Evolutionary conservation across 2,329 filamentous ascomycete genomes (phyloP).

Genomic region (Xylaria sp.): DNA sequence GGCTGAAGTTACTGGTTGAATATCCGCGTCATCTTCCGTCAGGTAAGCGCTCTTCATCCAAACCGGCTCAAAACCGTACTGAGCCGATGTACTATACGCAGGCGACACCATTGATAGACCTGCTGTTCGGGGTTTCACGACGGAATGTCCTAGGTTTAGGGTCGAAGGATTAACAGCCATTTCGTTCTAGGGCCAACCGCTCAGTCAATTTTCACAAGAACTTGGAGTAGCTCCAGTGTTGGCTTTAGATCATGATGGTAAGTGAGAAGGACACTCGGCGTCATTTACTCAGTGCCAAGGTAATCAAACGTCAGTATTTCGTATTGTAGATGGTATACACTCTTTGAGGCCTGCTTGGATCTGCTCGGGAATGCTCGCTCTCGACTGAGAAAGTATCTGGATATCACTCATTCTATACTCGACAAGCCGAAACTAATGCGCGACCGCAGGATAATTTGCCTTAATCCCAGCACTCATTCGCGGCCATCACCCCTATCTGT

Average conservation of each 20-base stretch:
- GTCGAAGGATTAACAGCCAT: not conserved
- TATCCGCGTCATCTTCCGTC: too few species aligned
- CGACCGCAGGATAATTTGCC: constrained; percentile 28
- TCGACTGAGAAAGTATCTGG: constrained; percentile 68
- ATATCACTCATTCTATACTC: constrained; percentile 74
- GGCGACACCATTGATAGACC: not conserved
- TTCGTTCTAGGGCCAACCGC: not conserved
- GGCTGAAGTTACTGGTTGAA: too few species aligned
- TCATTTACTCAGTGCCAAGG: constrained; percentile 74
- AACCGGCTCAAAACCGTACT: too few species aligned
- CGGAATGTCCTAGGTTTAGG: not conserved
- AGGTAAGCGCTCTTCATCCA: too few species aligned
- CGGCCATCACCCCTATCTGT: constrained; percentile 14
- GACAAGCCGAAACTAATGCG: constrained; percentile 59
- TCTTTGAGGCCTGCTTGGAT: constrained; percentile 72
- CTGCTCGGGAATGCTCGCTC: constrained; percentile 70
- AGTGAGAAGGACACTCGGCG: constrained; percentile 65
- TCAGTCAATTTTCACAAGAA: not conserved
- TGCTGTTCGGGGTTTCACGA: too few species aligned
- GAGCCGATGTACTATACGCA: not conserved
- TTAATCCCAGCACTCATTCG: not conserved
- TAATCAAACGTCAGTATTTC: constrained; percentile 67
- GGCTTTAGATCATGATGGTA: constrained; percentile 68
- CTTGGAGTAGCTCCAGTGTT: constrained; percentile 57
- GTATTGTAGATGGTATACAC: constrained; percentile 73